phyloP scores from a whole-genome alignment of 768 basidiomycete species.

The Auricularia auricula-judae region DNA sequence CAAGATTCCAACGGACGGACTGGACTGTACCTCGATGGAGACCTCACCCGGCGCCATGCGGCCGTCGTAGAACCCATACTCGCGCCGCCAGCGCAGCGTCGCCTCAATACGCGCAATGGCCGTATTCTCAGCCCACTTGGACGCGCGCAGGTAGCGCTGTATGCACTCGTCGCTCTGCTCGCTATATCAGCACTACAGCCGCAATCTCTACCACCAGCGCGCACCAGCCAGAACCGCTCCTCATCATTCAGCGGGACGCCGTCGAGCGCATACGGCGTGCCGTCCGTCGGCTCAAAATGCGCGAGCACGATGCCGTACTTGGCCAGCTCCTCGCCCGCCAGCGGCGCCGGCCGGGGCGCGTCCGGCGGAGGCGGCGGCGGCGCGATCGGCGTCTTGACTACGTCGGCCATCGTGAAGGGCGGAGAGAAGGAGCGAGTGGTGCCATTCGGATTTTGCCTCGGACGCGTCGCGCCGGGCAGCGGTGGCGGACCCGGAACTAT shows the following conservation, averaged over 20 bases:
- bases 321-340: not conserved
- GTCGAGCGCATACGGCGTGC: not conserved
- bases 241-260: conserved; percentile 34
- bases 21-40: conserved; percentile 53
- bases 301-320: not conserved
- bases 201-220: not conserved
- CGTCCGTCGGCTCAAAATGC: not conserved
- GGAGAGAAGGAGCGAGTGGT: no score
- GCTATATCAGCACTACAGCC: not conserved
- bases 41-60: conserved; percentile 47
- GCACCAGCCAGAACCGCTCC: conserved; percentile 69
- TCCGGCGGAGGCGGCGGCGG: not conserved
- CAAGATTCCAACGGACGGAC: not conserved
- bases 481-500: no score
- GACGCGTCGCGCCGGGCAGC: no score
- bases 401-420: not conserved
- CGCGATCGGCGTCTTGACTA: not conserved
- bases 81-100: conserved; percentile 71
- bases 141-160: conserved; percentile 56
- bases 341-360: not conserved
- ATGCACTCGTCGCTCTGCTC: conserved; percentile 6
- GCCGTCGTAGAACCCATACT: conserved; percentile 57
- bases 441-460: no score
- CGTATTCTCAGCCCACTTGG: conserved; percentile 50
- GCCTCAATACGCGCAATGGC: conserved; percentile 58